Conservation (phyloP, 2,329 filamentous ascomycete species). For the Cyclaneusma minus region DNA sequence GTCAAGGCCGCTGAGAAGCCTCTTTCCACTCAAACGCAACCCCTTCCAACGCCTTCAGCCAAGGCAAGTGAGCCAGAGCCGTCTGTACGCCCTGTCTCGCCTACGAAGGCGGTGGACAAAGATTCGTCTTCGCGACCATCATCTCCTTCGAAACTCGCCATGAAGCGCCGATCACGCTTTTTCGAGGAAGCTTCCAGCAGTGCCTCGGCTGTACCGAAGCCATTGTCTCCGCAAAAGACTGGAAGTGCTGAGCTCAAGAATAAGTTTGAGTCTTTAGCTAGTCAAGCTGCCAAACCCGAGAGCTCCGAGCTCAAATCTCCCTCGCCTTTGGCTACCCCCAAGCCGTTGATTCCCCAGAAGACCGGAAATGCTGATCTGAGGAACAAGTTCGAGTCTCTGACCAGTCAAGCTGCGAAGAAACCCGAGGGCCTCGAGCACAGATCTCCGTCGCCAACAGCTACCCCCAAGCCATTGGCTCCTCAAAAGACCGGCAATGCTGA, state of each 20-base stretch:
- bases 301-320: neutral
- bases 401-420: neutral
- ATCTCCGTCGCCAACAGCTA: conserved; percentile 1
- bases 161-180: conserved; percentile 44
- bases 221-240: too few species aligned
- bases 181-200: conserved; percentile 31
- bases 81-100: conserved; percentile 9
- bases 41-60: neutral
- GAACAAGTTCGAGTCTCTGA: too few species aligned
- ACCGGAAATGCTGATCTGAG: too few species aligned
- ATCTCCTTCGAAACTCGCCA: conserved; percentile 41
- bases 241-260: too few species aligned
- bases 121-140: conserved; percentile 25
- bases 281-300: too few species aligned
- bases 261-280: too few species aligned
- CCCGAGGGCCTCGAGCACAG: conserved; percentile 11
- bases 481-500: too few species aligned
- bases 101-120: conserved; percentile 17
- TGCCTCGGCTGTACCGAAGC: too few species aligned
- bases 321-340: neutral
- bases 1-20: too few species aligned
- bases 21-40: too few species aligned
- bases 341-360: too few species aligned
- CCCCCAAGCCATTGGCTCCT: neutral
- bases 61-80: neutral